Conservation (phyloP, 108 stramenopile species). For the Fragilaria crotonensis region DNA sequence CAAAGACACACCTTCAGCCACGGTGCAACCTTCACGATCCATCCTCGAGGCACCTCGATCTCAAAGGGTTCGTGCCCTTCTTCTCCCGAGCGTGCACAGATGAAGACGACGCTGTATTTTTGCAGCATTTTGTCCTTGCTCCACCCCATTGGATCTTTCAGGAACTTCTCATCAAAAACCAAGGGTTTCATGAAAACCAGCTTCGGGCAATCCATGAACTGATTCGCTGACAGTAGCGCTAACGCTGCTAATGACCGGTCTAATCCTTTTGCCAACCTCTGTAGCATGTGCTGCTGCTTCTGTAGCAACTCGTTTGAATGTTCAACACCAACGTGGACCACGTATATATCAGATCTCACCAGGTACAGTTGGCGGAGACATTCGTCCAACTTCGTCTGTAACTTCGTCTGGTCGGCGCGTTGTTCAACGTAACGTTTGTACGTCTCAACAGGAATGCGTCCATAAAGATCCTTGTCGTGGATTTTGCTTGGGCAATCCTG, state of each 20-base stretch:
- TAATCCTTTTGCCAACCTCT: not conserved
- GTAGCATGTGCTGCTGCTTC: no score
- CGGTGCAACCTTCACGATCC: not conserved
- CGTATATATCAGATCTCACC: not conserved
- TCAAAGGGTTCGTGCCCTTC: not conserved
- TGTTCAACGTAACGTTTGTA: not conserved
- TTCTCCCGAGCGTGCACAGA: not conserved
- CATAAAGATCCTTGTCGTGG: not conserved
- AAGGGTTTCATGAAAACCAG: not conserved
- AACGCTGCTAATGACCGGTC: not conserved
- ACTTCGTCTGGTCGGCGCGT: not conserved
- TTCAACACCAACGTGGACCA: no score
- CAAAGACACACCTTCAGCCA: not conserved
- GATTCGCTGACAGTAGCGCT: not conserved
- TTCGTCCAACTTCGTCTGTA: not conserved
- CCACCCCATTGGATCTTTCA: not conserved
- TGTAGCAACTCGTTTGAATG: no score
- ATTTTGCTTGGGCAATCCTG: no score
- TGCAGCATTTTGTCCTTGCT: not conserved
- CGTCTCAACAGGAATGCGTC: not conserved
- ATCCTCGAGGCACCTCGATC: not conserved
- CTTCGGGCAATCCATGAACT: not conserved
- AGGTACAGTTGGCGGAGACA: not conserved
- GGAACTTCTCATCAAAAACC: not conserved
- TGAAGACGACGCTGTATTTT: not conserved